A percentile compares a stretch with the other conserved stretches of the same genome.
Evolutionary conservation across 345 rosid species (phyloP).

Genomic region (Limnanthes douglasii): DNA sequence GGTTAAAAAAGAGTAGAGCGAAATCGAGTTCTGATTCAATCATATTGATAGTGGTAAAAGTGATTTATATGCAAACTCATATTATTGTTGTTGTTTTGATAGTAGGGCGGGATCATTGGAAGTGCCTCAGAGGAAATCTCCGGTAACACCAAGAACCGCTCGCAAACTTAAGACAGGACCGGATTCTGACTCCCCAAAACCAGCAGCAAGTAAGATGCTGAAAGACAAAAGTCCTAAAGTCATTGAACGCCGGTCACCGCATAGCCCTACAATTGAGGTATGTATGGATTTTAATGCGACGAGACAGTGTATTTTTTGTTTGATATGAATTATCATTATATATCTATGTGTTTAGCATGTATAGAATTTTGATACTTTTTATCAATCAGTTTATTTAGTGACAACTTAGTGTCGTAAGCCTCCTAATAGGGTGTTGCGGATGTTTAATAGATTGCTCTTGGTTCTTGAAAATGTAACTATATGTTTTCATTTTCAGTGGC

Average conservation of each 20-base stretch:
- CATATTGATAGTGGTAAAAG: too few species aligned
- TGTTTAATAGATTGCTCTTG: too few species aligned
- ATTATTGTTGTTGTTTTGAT: conserved; percentile 10
- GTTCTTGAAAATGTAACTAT: neutral
- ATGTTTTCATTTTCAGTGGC: too few species aligned
- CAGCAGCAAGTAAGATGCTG: conserved; percentile 29
- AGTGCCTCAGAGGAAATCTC: conserved; percentile 64
- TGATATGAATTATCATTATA: neutral
- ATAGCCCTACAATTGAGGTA: conserved; percentile 66
- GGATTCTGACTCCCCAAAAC: conserved; percentile 43
- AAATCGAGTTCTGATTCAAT: too few species aligned
- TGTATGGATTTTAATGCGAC: neutral
- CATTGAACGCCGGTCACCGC: conserved; percentile 55
- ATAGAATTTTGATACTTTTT: neutral
- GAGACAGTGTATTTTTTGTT: neutral
- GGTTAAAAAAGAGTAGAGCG: too few species aligned
- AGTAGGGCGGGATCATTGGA: conserved; percentile 41
- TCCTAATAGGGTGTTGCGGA: too few species aligned
- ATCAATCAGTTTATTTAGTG: too few species aligned
- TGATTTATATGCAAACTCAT: too few species aligned
- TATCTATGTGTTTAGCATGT: neutral
- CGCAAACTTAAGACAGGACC: conserved; percentile 43
- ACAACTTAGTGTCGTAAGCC: too few species aligned
- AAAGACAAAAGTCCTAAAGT: conserved; percentile 70
- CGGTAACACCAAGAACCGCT: conserved; percentile 45